These are phyloP conservation scores for Sphenostylis stenocarpa DNA, from an alignment of 306 rosid species.

Conservation along the genomic window DNA sequence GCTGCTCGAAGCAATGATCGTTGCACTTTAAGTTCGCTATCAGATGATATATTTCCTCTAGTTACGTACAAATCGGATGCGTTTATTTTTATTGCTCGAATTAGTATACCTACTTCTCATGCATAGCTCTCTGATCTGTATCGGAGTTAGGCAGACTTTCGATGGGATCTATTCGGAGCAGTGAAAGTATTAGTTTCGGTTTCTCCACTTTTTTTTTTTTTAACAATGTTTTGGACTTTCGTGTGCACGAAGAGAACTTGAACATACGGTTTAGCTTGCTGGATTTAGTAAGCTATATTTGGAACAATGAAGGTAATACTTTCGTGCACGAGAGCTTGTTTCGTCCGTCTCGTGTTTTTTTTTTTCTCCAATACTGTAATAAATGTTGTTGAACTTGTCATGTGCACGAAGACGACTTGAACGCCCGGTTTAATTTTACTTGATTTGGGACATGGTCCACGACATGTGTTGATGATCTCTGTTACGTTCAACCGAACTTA, in stretches of 20 bases:
- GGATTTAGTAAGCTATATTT: background rate
- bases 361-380: background rate
- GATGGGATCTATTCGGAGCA: background rate
- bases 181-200: background rate
- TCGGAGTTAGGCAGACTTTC: background rate
- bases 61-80: background rate
- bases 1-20: background rate
- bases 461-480: background rate
- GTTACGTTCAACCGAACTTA: background rate
- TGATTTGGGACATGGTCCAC: background rate
- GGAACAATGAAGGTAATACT: background rate
- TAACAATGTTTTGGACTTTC: background rate
- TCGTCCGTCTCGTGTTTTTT: background rate
- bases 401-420: background rate
- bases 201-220: background rate
- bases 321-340: background rate
- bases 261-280: background rate
- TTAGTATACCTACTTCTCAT: background rate
- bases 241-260: background rate
- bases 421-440: background rate
- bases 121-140: constrained; percentile 22
- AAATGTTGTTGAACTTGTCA: background rate
- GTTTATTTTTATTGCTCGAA: background rate
- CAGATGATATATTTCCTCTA: background rate
- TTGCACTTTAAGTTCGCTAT: background rate